Percentiles rank a stretch among this genome's conserved stretches.
Evolutionary conservation across 106 monocot genomes (phyloP).

Genomic region (Alisma plantagoaquatica): DNA sequence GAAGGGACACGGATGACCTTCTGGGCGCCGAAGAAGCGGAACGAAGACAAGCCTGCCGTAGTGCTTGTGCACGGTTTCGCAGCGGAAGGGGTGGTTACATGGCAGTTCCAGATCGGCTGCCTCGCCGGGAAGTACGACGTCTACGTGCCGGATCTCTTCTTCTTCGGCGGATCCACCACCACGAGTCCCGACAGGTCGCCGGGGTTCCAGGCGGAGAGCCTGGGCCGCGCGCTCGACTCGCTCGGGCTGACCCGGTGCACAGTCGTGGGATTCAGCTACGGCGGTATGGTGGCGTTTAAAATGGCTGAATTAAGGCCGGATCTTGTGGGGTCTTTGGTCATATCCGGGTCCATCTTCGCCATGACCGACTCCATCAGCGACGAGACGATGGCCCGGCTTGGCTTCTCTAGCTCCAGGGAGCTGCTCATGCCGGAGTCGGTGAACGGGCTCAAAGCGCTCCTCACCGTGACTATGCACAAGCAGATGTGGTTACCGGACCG

Average conservation of each 20-base stretch:
- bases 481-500: conserved; percentile 53
- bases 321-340: conserved; percentile 44
- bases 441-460: conserved; percentile 47
- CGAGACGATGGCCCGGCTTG: conserved; percentile 28
- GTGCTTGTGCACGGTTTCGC: conserved; percentile 91
- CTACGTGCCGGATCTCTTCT: conserved; percentile 85
- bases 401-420: conserved; percentile 48
- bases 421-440: conserved; percentile 52
- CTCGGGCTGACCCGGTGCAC: conserved; percentile 59
- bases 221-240: conserved; percentile 31
- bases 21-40: conserved; percentile 65
- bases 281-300: conserved; percentile 90
- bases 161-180: conserved; percentile 62
- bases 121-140: conserved; percentile 38
- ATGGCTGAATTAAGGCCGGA: conserved; percentile 61
- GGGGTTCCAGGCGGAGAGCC: conserved; percentile 67
- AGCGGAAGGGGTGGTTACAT: conserved; percentile 71
- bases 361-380: conserved; percentile 58
- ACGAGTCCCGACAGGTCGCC: conserved; percentile 43
- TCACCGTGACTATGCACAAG: conserved; percentile 27
- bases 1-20: conserved; percentile 62
- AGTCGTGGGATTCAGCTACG: conserved; percentile 91
- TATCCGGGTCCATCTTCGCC: conserved; percentile 55
- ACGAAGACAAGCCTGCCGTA: conserved; percentile 53
- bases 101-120: conserved; percentile 65